These are phyloP conservation scores for Alternaria angustiovoidea DNA, from an alignment of 2,329 filamentous ascomycete species.

Conservation along the genomic window DNA sequence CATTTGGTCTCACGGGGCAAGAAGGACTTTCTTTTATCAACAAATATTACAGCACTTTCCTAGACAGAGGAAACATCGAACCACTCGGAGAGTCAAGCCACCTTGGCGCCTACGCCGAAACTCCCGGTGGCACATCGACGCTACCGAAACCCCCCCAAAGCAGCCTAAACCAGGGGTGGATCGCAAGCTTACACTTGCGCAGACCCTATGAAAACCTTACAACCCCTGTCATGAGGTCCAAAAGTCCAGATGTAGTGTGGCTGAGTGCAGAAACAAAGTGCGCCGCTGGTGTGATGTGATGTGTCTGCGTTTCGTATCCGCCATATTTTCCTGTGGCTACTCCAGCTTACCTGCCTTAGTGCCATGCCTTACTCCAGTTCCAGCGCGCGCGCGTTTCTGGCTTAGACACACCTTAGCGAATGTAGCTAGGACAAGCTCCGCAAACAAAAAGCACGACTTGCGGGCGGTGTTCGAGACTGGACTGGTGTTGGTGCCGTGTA, in stretches of 20 bases:
- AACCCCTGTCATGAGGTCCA: slow-evolving; percentile 11
- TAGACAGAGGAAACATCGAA: neutral
- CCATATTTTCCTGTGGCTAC: neutral
- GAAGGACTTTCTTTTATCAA: neutral
- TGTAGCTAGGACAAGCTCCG: slow-evolving; percentile 5
- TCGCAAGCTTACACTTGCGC: neutral
- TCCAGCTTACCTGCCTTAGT: neutral
- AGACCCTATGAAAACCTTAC: neutral
- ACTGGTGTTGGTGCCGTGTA: slow-evolving; percentile 13
- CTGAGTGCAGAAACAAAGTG: slow-evolving; percentile 18
- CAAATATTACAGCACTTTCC: no score
- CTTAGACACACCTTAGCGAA: neutral
- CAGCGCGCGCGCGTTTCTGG: neutral
- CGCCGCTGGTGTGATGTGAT: neutral
- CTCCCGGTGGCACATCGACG: slow-evolving; percentile 6
- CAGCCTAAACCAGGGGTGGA: slow-evolving; percentile 21
- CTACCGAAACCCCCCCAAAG: slow-evolving; percentile 9
- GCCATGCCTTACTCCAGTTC: neutral
- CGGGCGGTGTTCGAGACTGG: neutral
- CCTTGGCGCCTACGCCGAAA: slow-evolving; percentile 2
- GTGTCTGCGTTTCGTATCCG: slow-evolving; percentile 5
- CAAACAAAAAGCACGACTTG: slow-evolving; percentile 3
- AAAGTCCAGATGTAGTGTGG: slow-evolving; percentile 24
- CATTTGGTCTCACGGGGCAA: no score
- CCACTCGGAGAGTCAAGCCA: neutral